A percentile compares a stretch with the other conserved stretches of the same genome.
Conservation (phyloP, 2,329 filamentous ascomycete species). For the Ploettnerulaceae sp. region DNA sequence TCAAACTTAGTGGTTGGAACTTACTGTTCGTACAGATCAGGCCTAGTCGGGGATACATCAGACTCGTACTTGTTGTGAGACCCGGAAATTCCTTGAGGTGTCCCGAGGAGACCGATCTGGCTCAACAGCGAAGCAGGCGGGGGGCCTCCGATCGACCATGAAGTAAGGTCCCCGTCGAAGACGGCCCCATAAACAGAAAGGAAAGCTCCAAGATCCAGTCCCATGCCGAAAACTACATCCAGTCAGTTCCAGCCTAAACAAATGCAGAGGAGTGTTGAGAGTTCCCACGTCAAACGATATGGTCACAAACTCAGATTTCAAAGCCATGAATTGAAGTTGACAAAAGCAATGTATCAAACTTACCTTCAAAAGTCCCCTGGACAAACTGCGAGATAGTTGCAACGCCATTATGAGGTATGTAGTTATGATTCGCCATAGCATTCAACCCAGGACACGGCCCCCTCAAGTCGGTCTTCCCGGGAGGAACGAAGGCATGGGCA, state of each 20-base stretch:
- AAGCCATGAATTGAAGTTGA: no score
- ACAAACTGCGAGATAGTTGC: constrained; percentile 31
- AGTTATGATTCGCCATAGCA: constrained; percentile 40
- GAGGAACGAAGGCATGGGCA: constrained; percentile 20
- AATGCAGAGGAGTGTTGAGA: constrained; percentile 1
- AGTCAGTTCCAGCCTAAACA: constrained; percentile 4
- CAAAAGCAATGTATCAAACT: no score
- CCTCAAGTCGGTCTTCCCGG: constrained; percentile 17
- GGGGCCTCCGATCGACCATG: constrained; percentile 49
- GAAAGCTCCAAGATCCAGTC: constrained; percentile 37
- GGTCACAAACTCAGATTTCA: no score
- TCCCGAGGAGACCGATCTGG: constrained; percentile 31
- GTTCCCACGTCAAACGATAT: no score
- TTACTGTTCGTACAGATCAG: constrained; percentile 44
- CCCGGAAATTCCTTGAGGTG: constrained; percentile 44
- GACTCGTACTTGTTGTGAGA: constrained; percentile 52
- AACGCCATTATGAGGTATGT: constrained; percentile 39
- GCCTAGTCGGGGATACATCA: constrained; percentile 48
- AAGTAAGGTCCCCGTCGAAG: constrained; percentile 45
- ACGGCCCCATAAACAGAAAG: constrained; percentile 42
- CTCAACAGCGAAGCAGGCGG: constrained; percentile 31
- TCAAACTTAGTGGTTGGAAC: background rate
- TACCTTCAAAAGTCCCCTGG: constrained; percentile 28
- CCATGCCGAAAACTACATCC: constrained; percentile 42
- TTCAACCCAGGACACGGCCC: constrained; percentile 39